Evolutionary conservation across 2,329 filamentous ascomycete genomes (phyloP).

Genomic region (Endoconidiophora polonica): DNA sequence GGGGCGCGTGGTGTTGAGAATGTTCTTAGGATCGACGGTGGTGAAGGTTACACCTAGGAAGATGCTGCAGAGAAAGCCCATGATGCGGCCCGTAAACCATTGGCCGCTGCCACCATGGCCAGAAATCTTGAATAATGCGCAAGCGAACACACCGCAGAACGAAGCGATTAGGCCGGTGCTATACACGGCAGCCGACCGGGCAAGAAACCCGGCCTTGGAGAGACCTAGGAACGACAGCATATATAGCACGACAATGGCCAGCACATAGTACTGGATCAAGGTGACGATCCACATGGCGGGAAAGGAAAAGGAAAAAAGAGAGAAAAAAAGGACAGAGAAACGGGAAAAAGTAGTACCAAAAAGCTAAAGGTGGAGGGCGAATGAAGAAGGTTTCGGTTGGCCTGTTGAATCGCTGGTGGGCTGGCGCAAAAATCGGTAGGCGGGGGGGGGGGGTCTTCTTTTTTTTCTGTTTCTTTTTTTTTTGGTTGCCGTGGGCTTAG

Average conservation of each 20-base stretch:
- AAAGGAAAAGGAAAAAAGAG: conserved; percentile 15
- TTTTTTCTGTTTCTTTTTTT: neutral
- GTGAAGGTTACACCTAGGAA: conserved; percentile 66
- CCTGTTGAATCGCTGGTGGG: neutral
- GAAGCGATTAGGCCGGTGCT: conserved; percentile 43
- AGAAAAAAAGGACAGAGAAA: neutral
- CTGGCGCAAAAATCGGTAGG: neutral
- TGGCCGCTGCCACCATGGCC: conserved; percentile 66
- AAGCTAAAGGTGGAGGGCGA: conserved; percentile 1
- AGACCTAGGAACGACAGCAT: conserved; percentile 37
- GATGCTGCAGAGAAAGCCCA: conserved; percentile 61
- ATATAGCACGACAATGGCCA: conserved; percentile 40
- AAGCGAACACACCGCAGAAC: conserved; percentile 59
- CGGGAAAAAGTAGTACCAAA: neutral
- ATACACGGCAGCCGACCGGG: conserved; percentile 51
- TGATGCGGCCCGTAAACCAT: conserved; percentile 65
- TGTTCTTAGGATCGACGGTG: conserved; percentile 47
- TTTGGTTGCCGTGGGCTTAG: neutral
- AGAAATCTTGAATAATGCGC: conserved; percentile 50
- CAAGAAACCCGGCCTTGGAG: conserved; percentile 48
- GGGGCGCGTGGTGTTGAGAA: conserved; percentile 51
- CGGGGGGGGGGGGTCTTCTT: neutral
- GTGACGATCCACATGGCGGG: conserved; percentile 21
- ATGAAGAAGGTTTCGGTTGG: conserved; percentile 1
- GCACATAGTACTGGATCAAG: conserved; percentile 34